A percentile compares a stretch with the other conserved stretches of the same genome.
Evolutionary conservation across 164 flowering plant species (phyloP).

Genomic region (Pachysandra terminalis): DNA sequence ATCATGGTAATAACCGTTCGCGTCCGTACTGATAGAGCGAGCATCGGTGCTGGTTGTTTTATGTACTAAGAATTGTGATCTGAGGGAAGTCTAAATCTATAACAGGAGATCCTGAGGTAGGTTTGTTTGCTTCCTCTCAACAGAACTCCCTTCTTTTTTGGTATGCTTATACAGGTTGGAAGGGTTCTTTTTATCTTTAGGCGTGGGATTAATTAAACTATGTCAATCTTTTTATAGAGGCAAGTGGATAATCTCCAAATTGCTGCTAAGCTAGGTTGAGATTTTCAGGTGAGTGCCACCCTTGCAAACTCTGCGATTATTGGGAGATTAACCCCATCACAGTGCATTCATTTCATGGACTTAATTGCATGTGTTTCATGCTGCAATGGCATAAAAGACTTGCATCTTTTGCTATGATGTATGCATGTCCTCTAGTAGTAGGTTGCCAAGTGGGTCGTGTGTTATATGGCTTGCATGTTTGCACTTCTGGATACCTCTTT

Average conservation of each 20-base stretch:
- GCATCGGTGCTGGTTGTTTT: slow-evolving; percentile 21
- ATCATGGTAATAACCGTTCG: slow-evolving; percentile 80
- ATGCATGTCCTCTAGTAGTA: no score
- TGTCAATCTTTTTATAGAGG: slow-evolving; percentile 85
- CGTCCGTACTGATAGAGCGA: slow-evolving; percentile 66
- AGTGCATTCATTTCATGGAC: background rate
- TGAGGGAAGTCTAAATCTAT: slow-evolving; percentile 24
- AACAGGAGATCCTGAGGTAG: slow-evolving; percentile 36
- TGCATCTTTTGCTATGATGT: no score
- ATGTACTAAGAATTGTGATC: slow-evolving; percentile 48
- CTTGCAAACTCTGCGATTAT: slow-evolving; percentile 15
- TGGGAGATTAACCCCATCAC: slow-evolving; percentile 4
- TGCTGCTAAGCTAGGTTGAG: slow-evolving; percentile 86
- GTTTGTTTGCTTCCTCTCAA: slow-evolving; percentile 31
- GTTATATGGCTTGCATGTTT: no score
- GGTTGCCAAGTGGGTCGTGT: no score
- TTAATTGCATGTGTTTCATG: background rate
- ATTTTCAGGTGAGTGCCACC: slow-evolving; percentile 88
- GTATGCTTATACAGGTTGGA: slow-evolving; percentile 18
- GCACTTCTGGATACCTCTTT: no score
- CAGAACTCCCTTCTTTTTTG: slow-evolving; percentile 19
- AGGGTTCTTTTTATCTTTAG: slow-evolving; percentile 19
- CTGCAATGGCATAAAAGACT: background rate
- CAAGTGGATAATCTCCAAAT: slow-evolving; percentile 81
- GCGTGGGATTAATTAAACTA: slow-evolving; percentile 48